phyloP scores from a whole-genome alignment of 2,329 filamentous ascomycete genomes.

The Aureobasidium sp. region DNA sequence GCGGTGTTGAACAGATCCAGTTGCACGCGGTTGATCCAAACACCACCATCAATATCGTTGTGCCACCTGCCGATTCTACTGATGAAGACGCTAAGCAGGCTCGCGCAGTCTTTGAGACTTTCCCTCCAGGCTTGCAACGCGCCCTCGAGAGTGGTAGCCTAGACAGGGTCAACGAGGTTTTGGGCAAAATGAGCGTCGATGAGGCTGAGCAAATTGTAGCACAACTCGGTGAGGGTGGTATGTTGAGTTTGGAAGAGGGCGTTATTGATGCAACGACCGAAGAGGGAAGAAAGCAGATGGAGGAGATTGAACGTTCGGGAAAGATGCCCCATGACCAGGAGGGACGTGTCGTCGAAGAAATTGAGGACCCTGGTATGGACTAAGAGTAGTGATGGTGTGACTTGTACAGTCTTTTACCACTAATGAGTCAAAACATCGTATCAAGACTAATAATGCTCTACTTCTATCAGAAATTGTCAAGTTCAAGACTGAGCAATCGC shows the following conservation, averaged over 20 bases:
- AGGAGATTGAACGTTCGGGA: constrained; percentile 57
- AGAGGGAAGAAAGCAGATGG: constrained; percentile 30
- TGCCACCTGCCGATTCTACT: constrained; percentile 66
- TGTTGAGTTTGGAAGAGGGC: constrained; percentile 84
- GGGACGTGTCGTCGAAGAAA: constrained; percentile 32
- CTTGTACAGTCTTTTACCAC: not conserved
- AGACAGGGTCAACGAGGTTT: constrained; percentile 79
- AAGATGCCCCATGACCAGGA: constrained; percentile 69
- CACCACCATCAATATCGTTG: constrained; percentile 78
- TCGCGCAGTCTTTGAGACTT: constrained; percentile 73
- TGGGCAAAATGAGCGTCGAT: constrained; percentile 81
- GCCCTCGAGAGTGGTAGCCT: constrained; percentile 84
- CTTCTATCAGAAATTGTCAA: no score
- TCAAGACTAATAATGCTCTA: not conserved
- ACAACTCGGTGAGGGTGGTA: constrained; percentile 73
- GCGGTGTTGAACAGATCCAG: constrained; percentile 90
- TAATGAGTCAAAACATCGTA: not conserved
- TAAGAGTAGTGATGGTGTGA: constrained; percentile 7
- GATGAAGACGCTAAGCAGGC: constrained; percentile 53
- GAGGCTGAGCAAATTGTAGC: constrained; percentile 82
- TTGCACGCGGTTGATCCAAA: constrained; percentile 94
- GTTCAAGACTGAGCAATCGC: not conserved
- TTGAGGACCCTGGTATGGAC: constrained; percentile 42
- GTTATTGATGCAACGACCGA: constrained; percentile 76
- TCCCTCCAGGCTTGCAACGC: constrained; percentile 70